A percentile compares a stretch with the other conserved stretches of the same genome.
These are phyloP conservation scores for Blastobotrys niveus DNA, from an alignment of 1,139 yeast genomes.

Conservation along the genomic window DNA sequence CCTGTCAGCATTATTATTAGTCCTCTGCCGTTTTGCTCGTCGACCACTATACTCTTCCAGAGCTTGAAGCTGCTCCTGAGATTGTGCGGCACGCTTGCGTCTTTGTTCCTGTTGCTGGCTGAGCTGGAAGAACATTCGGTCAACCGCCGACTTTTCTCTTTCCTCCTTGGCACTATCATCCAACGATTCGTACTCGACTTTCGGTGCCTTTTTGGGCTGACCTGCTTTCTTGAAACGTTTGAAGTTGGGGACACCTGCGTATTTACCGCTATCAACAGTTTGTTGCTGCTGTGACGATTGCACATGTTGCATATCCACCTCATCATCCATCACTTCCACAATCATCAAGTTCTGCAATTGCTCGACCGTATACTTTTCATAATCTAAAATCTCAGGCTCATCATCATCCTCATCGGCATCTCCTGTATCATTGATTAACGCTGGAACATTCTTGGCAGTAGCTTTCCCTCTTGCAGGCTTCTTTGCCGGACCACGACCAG, in stretches of 20 bases:
- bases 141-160: background rate
- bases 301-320: background rate
- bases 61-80: background rate
- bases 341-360: constrained; percentile 6
- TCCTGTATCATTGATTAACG: no score
- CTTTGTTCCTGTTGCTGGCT: background rate
- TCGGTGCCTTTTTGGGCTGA: background rate
- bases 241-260: constrained; percentile 7
- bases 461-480: no score
- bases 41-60: no score
- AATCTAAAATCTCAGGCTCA: background rate
- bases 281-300: background rate
- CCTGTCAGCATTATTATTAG: background rate
- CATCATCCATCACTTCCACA: constrained; percentile 4
- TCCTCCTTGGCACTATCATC: background rate
- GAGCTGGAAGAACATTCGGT: background rate
- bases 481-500: no score
- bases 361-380: background rate
- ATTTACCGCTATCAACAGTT: background rate
- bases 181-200: background rate
- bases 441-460: no score
- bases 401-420: constrained; percentile 1
- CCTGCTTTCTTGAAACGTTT: constrained; percentile 9
- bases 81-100: background rate
- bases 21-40: background rate